These are phyloP conservation scores for Tolypocladium endophyticum DNA, from an alignment of 2,329 filamentous ascomycete genomes.

Conservation along the genomic window DNA sequence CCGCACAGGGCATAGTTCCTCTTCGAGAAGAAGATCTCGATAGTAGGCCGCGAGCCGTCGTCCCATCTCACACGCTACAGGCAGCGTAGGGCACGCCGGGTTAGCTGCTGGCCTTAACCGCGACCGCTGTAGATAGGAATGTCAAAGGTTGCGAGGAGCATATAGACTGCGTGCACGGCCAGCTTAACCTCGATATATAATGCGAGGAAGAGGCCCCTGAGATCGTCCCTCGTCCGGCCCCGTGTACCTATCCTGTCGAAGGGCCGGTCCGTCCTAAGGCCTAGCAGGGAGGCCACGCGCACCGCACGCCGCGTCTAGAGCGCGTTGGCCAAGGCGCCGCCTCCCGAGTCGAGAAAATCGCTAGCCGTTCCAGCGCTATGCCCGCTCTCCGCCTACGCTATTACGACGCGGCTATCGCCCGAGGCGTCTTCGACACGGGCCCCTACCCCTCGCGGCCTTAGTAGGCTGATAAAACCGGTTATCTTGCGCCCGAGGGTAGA, in stretches of 20 bases:
- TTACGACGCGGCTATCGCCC: constrained; percentile 10
- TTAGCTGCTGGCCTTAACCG: constrained; percentile 5
- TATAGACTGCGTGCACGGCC: constrained; percentile 18
- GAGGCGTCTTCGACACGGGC: too few relatives aligned
- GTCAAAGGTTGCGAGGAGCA: constrained; percentile 14
- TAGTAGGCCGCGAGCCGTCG: constrained; percentile 13
- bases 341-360: constrained; percentile 15
- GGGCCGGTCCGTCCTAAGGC: constrained; percentile 14
- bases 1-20: constrained; percentile 19
- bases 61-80: constrained; percentile 13
- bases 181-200: constrained; percentile 31
- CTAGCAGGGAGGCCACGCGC: constrained; percentile 15
- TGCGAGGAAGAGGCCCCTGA: constrained; percentile 17
- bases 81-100: constrained; percentile 7
- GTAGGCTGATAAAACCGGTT: constrained; percentile 19
- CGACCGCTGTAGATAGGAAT: constrained; percentile 13
- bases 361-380: constrained; percentile 17
- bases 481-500: constrained; percentile 17
- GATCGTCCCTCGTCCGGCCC: not conserved
- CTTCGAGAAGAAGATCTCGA: constrained; percentile 25
- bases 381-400: constrained; percentile 22
- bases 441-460: not conserved
- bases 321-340: constrained; percentile 15
- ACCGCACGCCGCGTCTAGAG: constrained; percentile 21
- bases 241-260: constrained; percentile 13